Conservation (phyloP, 345 rosid genomes). For the Boechera divaricarpa region DNA sequence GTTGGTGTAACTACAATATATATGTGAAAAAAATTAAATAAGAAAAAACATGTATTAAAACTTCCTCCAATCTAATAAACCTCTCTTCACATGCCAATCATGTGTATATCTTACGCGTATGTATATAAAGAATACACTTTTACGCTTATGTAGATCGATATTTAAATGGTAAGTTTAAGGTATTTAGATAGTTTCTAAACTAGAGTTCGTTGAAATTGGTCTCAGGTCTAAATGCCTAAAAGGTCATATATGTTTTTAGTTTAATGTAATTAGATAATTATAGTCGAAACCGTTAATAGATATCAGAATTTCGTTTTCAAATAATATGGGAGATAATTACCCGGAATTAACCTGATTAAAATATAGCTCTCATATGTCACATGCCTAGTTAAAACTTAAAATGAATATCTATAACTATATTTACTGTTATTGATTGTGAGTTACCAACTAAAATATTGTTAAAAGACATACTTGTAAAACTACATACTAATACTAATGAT, state of each 20-base stretch:
- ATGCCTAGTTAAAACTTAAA: slow-evolving; percentile 8
- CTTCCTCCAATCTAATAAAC: slow-evolving; percentile 23
- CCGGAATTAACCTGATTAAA: slow-evolving; percentile 20
- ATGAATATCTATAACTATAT: slow-evolving; percentile 17
- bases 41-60: background rate
- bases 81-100: slow-evolving; percentile 15
- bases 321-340: slow-evolving; percentile 9
- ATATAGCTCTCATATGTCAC: slow-evolving; percentile 14
- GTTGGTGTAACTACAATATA: slow-evolving; percentile 43
- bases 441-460: slow-evolving; percentile 41
- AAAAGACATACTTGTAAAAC: slow-evolving; percentile 25
- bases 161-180: background rate
- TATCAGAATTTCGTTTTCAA: slow-evolving; percentile 26
- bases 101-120: slow-evolving; percentile 29
- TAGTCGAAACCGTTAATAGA: slow-evolving; percentile 16
- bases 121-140: slow-evolving; percentile 12
- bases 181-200: slow-evolving; percentile 2
- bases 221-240: background rate
- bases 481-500: slow-evolving; percentile 23
- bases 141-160: background rate
- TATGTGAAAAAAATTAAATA: background rate
- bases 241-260: background rate
- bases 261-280: background rate
- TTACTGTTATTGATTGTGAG: slow-evolving; percentile 33
- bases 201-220: slow-evolving; percentile 6